Evolutionary conservation across 202 grass and related monocot species (phyloP), one percentile per base, ranked within the genome.

Genomic region (Zoysia matrella): DNA sequence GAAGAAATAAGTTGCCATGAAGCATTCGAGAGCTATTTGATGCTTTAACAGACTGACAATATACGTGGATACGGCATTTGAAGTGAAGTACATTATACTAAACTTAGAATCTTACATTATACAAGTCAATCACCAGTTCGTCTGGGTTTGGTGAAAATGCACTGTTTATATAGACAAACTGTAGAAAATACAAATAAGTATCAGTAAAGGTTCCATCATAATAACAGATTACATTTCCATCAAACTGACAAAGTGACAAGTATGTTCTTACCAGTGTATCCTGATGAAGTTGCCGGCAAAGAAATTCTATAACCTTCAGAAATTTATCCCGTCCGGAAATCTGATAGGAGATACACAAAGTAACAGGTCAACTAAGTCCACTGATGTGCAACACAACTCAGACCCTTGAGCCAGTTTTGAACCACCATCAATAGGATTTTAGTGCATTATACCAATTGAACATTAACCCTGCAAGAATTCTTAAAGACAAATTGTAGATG

Each of bases 121-220:
- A 91, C 44, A 97, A 79, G 82, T 91, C 94, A 81, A 97, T 93
- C 65, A 97, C 82, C 73, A 90, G 66, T 77, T 97, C 94, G 44
- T 97, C 94, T 13, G 94, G 94, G 63, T 91, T 97, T 65, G 91
- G 91, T 15, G 89, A 97, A 65, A 97, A 97, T 7, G 94, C 84
- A 74, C 89, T 97, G 81, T 93, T 93, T 63, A 93, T 30, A 30
- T 30, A 30, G 22, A 30, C 91, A 82, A 93, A 97, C 94, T 97
- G 85, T 79, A 77, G 36, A 60, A 89, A 77, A 30, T 6, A 86
- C 69, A 51, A 44, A 79, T 3, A 73, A 71, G 0, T 49, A 49
- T 82, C 44, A 88, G 50, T 63, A 77, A 83, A 66, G 39, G 18
- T 73, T 5, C 16, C 43, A 77, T 3, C 4, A 15, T 57, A 42